Evolutionary conservation across 2,329 filamentous ascomycete genomes (phyloP).

Genomic region (Diplocarpon mali): DNA sequence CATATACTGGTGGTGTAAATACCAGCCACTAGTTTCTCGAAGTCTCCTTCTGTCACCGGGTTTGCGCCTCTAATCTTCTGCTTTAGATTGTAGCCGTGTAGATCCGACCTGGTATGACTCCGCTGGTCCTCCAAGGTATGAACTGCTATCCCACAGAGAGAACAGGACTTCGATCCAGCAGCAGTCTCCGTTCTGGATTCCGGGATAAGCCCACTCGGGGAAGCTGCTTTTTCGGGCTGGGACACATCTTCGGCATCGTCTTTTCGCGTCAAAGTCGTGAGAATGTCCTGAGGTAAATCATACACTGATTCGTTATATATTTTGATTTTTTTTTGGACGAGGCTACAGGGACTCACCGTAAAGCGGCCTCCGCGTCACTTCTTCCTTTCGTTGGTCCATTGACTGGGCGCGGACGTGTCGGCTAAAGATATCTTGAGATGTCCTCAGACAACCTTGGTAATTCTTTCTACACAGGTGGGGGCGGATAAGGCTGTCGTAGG

Average conservation of each 20-base stretch:
- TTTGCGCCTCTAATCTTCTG: conserved; percentile 68
- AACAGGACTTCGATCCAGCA: conserved; percentile 63
- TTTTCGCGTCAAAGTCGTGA: conserved; percentile 27
- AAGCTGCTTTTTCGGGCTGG: conserved; percentile 17
- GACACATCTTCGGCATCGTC: conserved; percentile 18
- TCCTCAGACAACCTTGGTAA: too few relatives aligned
- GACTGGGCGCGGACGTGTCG: not conserved
- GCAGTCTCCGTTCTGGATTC: conserved; percentile 30
- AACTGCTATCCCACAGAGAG: conserved; percentile 67
- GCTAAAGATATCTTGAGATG: too few relatives aligned
- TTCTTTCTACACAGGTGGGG: not conserved
- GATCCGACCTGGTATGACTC: conserved; percentile 76
- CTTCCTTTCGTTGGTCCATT: conserved; percentile 29
- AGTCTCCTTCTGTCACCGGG: conserved; percentile 68
- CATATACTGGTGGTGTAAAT: not conserved
- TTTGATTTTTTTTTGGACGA: conserved; percentile 3
- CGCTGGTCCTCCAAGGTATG: conserved; percentile 68
- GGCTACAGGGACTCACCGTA: conserved; percentile 25
- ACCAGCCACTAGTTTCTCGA: conserved; percentile 68
- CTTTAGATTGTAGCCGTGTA: conserved; percentile 91
- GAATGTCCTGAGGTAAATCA: conserved; percentile 28
- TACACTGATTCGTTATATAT: conserved; percentile 18
- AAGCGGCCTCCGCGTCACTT: conserved; percentile 29
- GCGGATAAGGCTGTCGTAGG: not conserved
- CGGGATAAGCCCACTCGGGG: conserved; percentile 28